phyloP scores from a whole-genome alignment of 2,329 filamentous ascomycete species.

The Alternaria sp. region DNA sequence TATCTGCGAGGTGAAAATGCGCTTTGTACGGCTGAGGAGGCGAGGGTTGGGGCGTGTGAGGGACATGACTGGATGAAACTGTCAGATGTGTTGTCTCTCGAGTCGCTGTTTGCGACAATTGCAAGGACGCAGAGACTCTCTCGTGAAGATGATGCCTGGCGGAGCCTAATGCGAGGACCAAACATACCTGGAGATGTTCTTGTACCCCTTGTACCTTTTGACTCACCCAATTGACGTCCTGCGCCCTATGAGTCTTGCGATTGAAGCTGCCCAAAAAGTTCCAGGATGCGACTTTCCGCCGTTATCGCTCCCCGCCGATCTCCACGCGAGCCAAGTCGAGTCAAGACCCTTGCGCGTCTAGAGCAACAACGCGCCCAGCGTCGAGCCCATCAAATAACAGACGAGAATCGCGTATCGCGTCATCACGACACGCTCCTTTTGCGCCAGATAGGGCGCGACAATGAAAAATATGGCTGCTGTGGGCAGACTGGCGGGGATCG shows the following conservation, averaged over 20 bases:
- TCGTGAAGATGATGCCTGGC: neutral
- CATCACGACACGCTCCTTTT: constrained; percentile 22
- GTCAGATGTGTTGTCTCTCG: constrained; percentile 6
- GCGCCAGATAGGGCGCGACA: constrained; percentile 28
- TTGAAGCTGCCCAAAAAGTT: constrained; percentile 13
- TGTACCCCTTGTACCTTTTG: constrained; percentile 3
- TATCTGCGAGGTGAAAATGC: constrained; percentile 47
- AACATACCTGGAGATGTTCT: constrained; percentile 16
- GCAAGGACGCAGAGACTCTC: neutral
- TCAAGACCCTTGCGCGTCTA: constrained; percentile 16
- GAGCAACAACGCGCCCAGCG: constrained; percentile 27
- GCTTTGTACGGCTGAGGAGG: constrained; percentile 36
- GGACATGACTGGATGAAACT: constrained; percentile 32
- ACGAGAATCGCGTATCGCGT: constrained; percentile 32
- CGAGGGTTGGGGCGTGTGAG: constrained; percentile 42
- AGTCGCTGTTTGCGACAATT: constrained; percentile 2
- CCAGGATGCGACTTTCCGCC: constrained; percentile 16
- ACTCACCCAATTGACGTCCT: constrained; percentile 29
- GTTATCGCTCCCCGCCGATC: constrained; percentile 28
- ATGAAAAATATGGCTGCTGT: constrained; percentile 32
- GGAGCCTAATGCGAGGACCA: neutral
- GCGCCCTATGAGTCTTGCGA: constrained; percentile 24
- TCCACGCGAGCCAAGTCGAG: constrained; percentile 10
- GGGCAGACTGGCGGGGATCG: constrained; percentile 31
- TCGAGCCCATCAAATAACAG: constrained; percentile 33